phyloP scores from a whole-genome alignment of 1,284 basidiomycete species.

The Fomitopsis schrenkii region DNA sequence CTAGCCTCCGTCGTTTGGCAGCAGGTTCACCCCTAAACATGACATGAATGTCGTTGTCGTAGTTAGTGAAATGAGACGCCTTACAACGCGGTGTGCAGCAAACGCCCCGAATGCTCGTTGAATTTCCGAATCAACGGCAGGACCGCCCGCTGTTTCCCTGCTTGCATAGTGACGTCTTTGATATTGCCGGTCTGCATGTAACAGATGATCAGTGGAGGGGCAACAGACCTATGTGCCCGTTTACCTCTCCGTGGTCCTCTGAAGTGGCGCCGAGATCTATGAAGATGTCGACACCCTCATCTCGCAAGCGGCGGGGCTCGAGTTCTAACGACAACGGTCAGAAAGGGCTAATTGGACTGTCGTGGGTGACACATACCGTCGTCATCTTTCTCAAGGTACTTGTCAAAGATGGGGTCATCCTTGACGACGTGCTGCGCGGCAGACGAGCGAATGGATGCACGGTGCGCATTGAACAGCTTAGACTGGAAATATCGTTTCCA shows the following conservation, averaged over 20 bases:
- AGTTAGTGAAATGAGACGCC: conserved; percentile 21
- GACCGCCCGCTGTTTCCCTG: conserved; percentile 83
- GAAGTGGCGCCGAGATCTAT: conserved; percentile 86
- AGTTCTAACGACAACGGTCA: conserved; percentile 47
- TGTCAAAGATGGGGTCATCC: conserved; percentile 93
- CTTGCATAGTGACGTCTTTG: conserved; percentile 93
- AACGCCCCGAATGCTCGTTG: conserved; percentile 92
- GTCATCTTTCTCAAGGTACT: conserved; percentile 92
- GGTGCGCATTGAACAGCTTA: conserved; percentile 90
- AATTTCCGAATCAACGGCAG: conserved; percentile 95
- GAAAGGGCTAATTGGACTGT: neutral
- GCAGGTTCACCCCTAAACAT: conserved; percentile 51
- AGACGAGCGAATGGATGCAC: conserved; percentile 87
- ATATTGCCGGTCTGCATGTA: conserved; percentile 74
- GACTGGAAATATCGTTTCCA: conserved; percentile 98
- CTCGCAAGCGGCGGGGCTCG: conserved; percentile 71
- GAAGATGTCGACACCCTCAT: conserved; percentile 72
- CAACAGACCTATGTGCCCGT: conserved; percentile 3
- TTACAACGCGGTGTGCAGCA: conserved; percentile 76
- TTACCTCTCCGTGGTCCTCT: conserved; percentile 88
- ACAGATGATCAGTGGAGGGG: neutral
- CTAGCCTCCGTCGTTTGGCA: conserved; percentile 55
- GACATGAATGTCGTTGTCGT: conserved; percentile 3
- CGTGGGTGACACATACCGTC: conserved; percentile 59
- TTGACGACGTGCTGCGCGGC: conserved; percentile 83